These are phyloP conservation scores for Brassica rapa DNA, from an alignment of 345 rosid species.

Conservation along the genomic window DNA sequence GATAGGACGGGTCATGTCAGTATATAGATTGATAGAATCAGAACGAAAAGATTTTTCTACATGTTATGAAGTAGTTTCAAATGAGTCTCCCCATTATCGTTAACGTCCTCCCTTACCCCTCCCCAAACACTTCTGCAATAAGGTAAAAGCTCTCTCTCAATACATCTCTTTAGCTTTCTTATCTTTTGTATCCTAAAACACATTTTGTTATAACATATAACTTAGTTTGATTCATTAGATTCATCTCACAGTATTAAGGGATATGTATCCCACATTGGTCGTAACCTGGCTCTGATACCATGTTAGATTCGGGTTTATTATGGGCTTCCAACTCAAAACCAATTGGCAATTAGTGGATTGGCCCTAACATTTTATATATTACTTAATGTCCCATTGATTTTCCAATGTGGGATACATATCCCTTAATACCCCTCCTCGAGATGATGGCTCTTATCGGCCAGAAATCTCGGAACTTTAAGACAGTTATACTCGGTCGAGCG, in stretches of 20 bases:
- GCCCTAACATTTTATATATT: too few species aligned
- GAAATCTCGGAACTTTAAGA: too few species aligned
- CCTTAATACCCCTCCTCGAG: too few species aligned
- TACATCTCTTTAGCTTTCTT: slow-evolving; percentile 7
- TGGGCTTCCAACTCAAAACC: too few species aligned
- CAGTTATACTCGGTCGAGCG: too few species aligned
- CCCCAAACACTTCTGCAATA: slow-evolving; percentile 28
- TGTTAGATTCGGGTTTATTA: too few species aligned
- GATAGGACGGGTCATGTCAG: slow-evolving; percentile 5
- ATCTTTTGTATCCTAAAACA: slow-evolving; percentile 14
- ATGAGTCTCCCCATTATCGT: slow-evolving; percentile 29
- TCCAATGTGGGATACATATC: too few species aligned
- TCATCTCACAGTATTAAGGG: background rate
- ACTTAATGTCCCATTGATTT: too few species aligned
- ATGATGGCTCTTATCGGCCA: too few species aligned
- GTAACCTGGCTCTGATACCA: too few species aligned
- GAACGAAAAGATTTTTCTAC: slow-evolving; percentile 31
- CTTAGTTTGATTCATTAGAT: slow-evolving; percentile 7
- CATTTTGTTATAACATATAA: background rate
- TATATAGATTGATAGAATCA: slow-evolving; percentile 31
- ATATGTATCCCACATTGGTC: too few species aligned
- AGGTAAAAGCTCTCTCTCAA: slow-evolving; percentile 21
- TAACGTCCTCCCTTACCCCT: slow-evolving; percentile 20
- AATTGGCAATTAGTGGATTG: too few species aligned
- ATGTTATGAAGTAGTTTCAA: slow-evolving; percentile 31